Evolutionary conservation across 228 moss, liverwort and hornwort species (phyloP), one percentile per base, ranked within the genome.

Genomic region (Sphagnum magellanicum): DNA sequence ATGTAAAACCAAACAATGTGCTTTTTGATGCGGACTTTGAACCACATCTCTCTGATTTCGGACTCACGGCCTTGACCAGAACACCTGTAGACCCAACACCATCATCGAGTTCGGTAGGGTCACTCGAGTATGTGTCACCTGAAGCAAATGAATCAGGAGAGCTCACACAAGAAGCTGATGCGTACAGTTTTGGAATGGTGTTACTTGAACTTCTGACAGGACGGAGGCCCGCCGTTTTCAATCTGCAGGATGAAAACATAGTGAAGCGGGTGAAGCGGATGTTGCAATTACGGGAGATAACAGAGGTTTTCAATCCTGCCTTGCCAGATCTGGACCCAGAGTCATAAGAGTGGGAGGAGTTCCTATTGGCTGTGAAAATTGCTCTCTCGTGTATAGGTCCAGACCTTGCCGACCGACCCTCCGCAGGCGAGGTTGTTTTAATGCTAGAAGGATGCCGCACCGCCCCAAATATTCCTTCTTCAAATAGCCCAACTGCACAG

Each of bases 21-120:
- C 84, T 80, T 67, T 84, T 84, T 52, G 84, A 84, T 59, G 84
- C 84, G 14, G 84, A 84, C 50, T 84, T 84, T 16, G 84, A 84
- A 77, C 80, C 84, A 12, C 84, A 84, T 73, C 68, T 84, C 59
- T 81, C 81, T 15, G 84, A 84, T 65, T 84, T 84, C 51, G 81
- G 84, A 15, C 65, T 84, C 5, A 80, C 77, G 62, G 75, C 75
- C 52, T 69, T 84, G 12, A 72, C 81, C 13, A 66, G 60, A 15
- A 60, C 49, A 3, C 72, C 77, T 11, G 15, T 65, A 10, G 77
- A 79, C 8, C 74, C 77, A 6, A 68, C 79, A 14, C 63, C 72
- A 10, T 73, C 76, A 12, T 69, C 81, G 8, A 63, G 77, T 16
- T 74, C 63, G 14, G 81, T 80, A 55, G 84, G 84, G 52, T 84